Evolutionary conservation across 2,329 filamentous ascomycete genomes (phyloP).

Genomic region (Fusarium keratoplasticum): DNA sequence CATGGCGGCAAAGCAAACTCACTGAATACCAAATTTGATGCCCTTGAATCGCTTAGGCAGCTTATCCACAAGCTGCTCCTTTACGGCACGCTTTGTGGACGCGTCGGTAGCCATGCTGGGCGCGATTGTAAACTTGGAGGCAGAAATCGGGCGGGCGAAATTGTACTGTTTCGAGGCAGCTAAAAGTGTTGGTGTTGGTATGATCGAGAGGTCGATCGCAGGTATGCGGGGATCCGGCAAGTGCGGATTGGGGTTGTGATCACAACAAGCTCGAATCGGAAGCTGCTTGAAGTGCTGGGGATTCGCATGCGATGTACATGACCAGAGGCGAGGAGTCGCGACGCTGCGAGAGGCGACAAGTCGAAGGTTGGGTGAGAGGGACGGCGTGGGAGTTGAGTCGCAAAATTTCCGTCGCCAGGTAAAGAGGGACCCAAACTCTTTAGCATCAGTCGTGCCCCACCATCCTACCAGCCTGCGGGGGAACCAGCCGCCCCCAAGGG

Average conservation of each 20-base stretch:
- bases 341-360: conserved; percentile 1
- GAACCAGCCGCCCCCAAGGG: conserved; percentile 5
- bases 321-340: conserved; percentile 21
- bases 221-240: conserved; percentile 1
- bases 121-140: not conserved
- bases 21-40: conserved; percentile 95
- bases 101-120: conserved; percentile 24
- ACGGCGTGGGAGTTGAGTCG: conserved; percentile 25
- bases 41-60: conserved; percentile 92
- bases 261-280: conserved; percentile 24
- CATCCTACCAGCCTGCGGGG: conserved; percentile 37
- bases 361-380: conserved; percentile 5
- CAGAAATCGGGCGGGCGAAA: not conserved
- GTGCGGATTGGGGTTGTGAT: conserved; percentile 8
- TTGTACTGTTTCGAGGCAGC: not conserved
- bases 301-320: conserved; percentile 33
- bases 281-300: conserved; percentile 7
- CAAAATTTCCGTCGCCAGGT: conserved; percentile 38
- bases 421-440: conserved; percentile 27
- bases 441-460: conserved; percentile 42
- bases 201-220: not conserved
- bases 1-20: conserved; percentile 45
- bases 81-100: conserved; percentile 60
- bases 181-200: not conserved
- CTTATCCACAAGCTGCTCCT: conserved; percentile 91